These are phyloP conservation scores for Stemphylium beticola DNA, from an alignment of 2,329 filamentous ascomycete species.

Conservation along the genomic window DNA sequence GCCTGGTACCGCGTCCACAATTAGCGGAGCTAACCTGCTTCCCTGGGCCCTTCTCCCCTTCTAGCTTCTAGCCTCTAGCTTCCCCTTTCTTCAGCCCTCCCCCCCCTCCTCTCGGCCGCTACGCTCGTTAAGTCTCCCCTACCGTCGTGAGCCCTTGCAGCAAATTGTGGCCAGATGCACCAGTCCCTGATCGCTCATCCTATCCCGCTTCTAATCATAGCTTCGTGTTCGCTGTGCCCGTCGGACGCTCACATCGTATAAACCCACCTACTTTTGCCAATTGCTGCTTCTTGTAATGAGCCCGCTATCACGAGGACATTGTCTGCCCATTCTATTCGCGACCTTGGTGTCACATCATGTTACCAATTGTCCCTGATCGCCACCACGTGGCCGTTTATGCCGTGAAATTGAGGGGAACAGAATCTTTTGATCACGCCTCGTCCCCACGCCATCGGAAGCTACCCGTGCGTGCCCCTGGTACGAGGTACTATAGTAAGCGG, in stretches of 20 bases:
- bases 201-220: constrained; percentile 36
- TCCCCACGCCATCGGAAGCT: constrained; percentile 17
- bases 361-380: constrained; percentile 8
- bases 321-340: constrained; percentile 16
- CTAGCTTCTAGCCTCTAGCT: constrained; percentile 9
- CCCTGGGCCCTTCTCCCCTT: constrained; percentile 17
- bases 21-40: constrained; percentile 20
- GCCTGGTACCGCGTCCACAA: constrained; percentile 12
- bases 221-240: constrained; percentile 12
- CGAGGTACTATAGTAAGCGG: not conserved
- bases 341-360: constrained; percentile 31
- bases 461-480: constrained; percentile 8
- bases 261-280: constrained; percentile 10
- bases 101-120: constrained; percentile 16
- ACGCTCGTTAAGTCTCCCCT: constrained; percentile 15
- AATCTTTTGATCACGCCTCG: constrained; percentile 33
- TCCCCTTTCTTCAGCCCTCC: constrained; percentile 17
- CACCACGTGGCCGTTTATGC: constrained; percentile 40
- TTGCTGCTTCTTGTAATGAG: constrained; percentile 22
- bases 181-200: constrained; percentile 28
- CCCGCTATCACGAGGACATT: constrained; percentile 28
- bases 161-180: constrained; percentile 9
- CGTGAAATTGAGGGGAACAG: constrained; percentile 32
- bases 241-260: constrained; percentile 29
- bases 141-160: constrained; percentile 30